phyloP scores from a whole-genome alignment of 768 basidiomycete genomes.

The Tubosaeta sp. region DNA sequence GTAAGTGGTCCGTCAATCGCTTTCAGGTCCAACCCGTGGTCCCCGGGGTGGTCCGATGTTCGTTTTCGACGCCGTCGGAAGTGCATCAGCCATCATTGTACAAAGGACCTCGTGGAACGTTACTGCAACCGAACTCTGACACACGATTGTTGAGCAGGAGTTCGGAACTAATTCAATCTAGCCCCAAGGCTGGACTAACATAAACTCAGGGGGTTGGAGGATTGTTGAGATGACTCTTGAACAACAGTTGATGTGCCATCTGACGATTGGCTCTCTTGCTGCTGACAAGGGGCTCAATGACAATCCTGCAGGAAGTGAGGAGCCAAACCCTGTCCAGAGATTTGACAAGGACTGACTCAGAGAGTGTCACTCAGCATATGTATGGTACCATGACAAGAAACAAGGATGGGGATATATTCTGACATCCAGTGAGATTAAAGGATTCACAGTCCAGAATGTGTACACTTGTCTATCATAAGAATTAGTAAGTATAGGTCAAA shows the following conservation, averaged over 20 bases:
- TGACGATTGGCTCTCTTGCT: background rate
- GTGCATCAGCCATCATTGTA: background rate
- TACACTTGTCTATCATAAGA: background rate
- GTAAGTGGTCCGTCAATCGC: background rate
- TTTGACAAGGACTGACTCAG: background rate
- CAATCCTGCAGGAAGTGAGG: background rate
- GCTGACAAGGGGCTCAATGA: background rate
- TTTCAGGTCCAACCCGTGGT: background rate
- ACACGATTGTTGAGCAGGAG: no score
- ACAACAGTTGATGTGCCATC: background rate
- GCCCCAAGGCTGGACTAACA: no score
- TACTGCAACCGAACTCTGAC: no score
- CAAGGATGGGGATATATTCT: background rate
- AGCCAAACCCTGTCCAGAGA: background rate
- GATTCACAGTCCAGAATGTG: background rate
- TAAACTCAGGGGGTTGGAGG: background rate
- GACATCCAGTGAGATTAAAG: background rate
- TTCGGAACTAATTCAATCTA: no score
- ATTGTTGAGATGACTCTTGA: background rate
- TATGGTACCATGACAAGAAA: background rate
- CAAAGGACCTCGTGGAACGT: no score
- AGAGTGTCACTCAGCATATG: background rate
- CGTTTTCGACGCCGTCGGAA: background rate
- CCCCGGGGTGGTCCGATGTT: background rate
- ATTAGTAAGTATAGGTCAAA: slow-evolving; percentile 21